Conservation (phyloP, 345 rosid genomes). For the Eucalyptus tenuipes region DNA sequence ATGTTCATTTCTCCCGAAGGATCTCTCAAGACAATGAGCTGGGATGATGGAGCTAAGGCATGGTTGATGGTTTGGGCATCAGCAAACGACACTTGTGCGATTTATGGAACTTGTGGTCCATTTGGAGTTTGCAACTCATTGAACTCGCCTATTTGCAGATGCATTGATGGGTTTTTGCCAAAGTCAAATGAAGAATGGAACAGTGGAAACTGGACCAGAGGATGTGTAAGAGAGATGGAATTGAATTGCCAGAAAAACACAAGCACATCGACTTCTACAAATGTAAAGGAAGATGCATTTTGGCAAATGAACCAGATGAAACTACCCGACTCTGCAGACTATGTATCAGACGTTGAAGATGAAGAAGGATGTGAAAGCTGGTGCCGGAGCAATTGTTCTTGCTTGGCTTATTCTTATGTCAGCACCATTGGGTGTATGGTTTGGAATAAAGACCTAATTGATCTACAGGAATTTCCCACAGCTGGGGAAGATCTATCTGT, state of each 20-base stretch:
- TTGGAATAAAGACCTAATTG: background rate
- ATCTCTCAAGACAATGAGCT: background rate
- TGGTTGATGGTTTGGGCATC: background rate
- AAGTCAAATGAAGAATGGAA: background rate
- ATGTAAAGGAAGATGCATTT: background rate
- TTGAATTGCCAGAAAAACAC: background rate
- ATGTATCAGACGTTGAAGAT: background rate
- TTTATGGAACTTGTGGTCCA: conserved; percentile 8
- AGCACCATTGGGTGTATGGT: background rate
- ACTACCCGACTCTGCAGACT: background rate
- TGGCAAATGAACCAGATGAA: background rate
- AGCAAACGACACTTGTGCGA: conserved; percentile 4
- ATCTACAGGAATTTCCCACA: background rate
- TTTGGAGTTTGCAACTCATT: conserved; percentile 4
- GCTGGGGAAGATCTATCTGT: background rate
- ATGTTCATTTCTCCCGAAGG: conserved; percentile 1
- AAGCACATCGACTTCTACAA: background rate
- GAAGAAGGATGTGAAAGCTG: background rate
- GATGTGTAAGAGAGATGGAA: background rate
- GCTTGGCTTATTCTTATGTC: background rate
- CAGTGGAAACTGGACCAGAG: conserved; percentile 1
- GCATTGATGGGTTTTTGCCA: conserved; percentile 17
- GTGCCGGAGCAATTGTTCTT: conserved; percentile 12
- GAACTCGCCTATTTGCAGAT: background rate
- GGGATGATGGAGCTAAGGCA: background rate